Percentiles rank a stretch among this genome's conserved stretches.
Conservation (phyloP, 2,329 filamentous ascomycete species). For the Nigrograna mackinnonii region DNA sequence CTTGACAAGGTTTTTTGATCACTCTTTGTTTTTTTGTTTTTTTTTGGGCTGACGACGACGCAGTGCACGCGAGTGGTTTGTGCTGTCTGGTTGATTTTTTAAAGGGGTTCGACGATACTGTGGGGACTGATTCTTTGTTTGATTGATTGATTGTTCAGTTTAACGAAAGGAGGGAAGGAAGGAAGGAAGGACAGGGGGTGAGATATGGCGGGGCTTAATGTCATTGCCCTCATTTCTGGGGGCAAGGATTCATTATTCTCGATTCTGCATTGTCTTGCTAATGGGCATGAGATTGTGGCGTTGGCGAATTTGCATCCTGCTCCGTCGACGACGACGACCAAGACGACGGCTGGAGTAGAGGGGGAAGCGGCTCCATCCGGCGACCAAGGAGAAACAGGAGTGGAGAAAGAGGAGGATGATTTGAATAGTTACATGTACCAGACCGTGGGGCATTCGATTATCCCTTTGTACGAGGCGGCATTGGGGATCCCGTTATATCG, state of each 20-base stretch:
- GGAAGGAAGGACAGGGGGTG: too few species aligned
- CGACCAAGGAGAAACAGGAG: too few species aligned
- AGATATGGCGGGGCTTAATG: slow-evolving; percentile 60
- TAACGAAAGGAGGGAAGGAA: too few species aligned
- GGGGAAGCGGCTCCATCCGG: not conserved
- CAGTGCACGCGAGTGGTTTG: too few species aligned
- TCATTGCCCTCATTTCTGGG: slow-evolving; percentile 91
- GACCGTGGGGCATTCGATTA: slow-evolving; percentile 86
- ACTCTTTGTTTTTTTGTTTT: too few species aligned
- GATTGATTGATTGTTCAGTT: too few species aligned
- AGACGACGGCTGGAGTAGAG: not conserved
- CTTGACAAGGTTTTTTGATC: too few species aligned
- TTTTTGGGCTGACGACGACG: too few species aligned
- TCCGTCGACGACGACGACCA: slow-evolving; percentile 10
- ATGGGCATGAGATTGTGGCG: slow-evolving; percentile 84
- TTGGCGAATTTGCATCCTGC: slow-evolving; percentile 89
- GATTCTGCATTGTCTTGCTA: slow-evolving; percentile 82
- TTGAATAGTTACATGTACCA: slow-evolving; percentile 99
- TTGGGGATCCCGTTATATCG: slow-evolving; percentile 85
- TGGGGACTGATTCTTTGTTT: too few species aligned
- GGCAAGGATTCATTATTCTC: slow-evolving; percentile 98
- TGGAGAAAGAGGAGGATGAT: slow-evolving; percentile 59
- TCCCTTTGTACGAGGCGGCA: slow-evolving; percentile 81
- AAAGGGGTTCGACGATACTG: too few species aligned
- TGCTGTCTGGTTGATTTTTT: too few species aligned